phyloP scores from a whole-genome alignment of 2,329 filamentous ascomycete genomes.

The Cladosporium oxysporum region DNA sequence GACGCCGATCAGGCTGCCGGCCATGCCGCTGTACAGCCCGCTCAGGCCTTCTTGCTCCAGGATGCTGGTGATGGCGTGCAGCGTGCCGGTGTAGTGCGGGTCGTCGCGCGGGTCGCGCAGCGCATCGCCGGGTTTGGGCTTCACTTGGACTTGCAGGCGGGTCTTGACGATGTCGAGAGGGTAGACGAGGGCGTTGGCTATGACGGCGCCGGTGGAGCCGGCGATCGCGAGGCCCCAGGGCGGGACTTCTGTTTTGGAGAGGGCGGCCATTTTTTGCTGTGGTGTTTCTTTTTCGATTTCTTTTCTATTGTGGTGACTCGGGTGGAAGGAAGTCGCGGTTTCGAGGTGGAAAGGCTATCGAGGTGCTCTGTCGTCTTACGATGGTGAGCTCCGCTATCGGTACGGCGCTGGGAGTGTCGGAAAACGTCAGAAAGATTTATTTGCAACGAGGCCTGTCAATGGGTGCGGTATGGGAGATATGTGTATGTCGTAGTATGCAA shows the following conservation, averaged over 20 bases:
- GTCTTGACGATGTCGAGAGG: constrained; percentile 98
- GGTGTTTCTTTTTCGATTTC: constrained; percentile 5
- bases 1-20: constrained; percentile 83
- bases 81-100: constrained; percentile 79
- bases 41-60: constrained; percentile 73
- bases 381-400: neutral
- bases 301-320: neutral
- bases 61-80: constrained; percentile 88
- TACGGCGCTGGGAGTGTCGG: neutral
- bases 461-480: neutral
- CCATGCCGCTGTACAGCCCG: constrained; percentile 87
- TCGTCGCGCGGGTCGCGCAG: constrained; percentile 48
- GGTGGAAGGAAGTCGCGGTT: neutral
- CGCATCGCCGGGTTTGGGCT: constrained; percentile 53
- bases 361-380: neutral
- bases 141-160: constrained; percentile 90
- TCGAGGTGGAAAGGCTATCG: neutral
- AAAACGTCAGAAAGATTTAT: neutral
- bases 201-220: constrained; percentile 86
- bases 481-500: neutral
- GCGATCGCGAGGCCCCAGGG: constrained; percentile 93
- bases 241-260: constrained; percentile 62
- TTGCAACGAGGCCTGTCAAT: neutral
- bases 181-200: constrained; percentile 94
- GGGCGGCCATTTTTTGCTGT: constrained; percentile 30